Conservation (phyloP, 306 rosid genomes). For the Cotoneaster glaucophyllus region DNA sequence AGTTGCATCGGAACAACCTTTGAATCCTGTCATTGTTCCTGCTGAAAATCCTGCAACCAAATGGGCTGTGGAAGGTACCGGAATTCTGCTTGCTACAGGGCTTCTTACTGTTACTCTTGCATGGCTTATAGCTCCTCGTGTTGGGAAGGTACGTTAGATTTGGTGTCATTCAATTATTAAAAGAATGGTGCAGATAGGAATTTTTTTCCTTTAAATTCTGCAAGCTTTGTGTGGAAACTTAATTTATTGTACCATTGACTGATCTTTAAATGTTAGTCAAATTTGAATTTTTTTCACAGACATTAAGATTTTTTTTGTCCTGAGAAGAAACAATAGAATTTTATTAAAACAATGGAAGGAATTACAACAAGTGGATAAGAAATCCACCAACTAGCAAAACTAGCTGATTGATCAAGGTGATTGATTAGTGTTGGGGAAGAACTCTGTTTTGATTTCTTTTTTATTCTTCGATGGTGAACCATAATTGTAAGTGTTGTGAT, state of each 20-base stretch:
- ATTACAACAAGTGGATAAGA: too few relatives aligned
- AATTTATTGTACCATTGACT: not conserved
- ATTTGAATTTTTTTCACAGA: not conserved
- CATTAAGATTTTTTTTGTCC: too few relatives aligned
- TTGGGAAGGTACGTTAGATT: constrained; percentile 67
- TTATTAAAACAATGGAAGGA: too few relatives aligned
- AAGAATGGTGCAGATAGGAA: not conserved
- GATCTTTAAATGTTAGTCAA: not conserved
- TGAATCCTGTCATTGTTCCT: constrained; percentile 36
- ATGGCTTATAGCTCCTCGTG: constrained; percentile 95
- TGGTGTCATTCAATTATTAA: not conserved
- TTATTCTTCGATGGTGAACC: too few relatives aligned
- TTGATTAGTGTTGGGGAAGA: too few relatives aligned
- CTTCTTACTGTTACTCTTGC: constrained; percentile 88
- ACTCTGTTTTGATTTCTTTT: too few relatives aligned
- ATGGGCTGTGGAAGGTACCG: constrained; percentile 93
- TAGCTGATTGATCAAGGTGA: too few relatives aligned
- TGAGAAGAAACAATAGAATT: too few relatives aligned
- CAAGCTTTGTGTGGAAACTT: not conserved
- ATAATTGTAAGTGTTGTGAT: too few relatives aligned
- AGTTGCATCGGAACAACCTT: constrained; percentile 58
- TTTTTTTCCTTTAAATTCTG: not conserved
- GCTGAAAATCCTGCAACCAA: constrained; percentile 66
- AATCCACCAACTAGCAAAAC: too few relatives aligned
- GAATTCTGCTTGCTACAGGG: constrained; percentile 94